Base-by-base conservation (phyloP, 768 basidiomycete species). In the Boletus tylopilopsis region DNA sequence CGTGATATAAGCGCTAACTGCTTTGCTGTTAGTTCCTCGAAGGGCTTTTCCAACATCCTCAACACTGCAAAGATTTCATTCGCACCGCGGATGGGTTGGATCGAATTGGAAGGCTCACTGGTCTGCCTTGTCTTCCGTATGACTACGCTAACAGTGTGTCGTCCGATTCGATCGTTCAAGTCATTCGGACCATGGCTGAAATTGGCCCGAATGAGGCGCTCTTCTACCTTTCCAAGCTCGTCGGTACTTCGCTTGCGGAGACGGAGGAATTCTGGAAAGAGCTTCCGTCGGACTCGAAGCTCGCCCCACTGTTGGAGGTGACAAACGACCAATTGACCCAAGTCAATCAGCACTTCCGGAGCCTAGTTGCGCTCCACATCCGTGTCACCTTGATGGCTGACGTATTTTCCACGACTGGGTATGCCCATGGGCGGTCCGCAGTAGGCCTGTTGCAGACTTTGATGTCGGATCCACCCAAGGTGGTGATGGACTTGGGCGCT, bases 61-160 rank as follows among this genome's bases (percentile, higher is more conserved):
- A 84, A 21, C 90, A 97, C 66, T 90, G 90, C 73, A 83, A 83
- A 56, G 95, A 97, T 58, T 97, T 97, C 65, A 81, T 96, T 51
- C 71, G 77, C 40, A 75, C 78, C 52, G 76, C 84, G 5, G 80
- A 94, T 59, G 82, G 90, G 41, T 76, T 97, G 34, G 73, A 83
- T 55, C 74, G 78, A 57, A 72, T 98, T 47, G 84, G 91, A 55
- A 77, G 80, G 56, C 74, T 97, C 35, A 85, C 94, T 27, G 80
- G 81, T 18, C 74, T 94, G 25, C 89, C 94, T 12, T 94, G 89
- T 63, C 74, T 94, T 24, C 94, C 96, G 0, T 90, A 88, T 51
- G 88, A 94, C 64, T 94, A 90, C 62, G 85, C 87, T 16, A 85
- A 84, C 57, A 88, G 89, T 47, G 81, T 87, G 25, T 83, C 88